phyloP scores from a whole-genome alignment of 2,329 filamentous ascomycete species.

The Beauveria medogensis region DNA sequence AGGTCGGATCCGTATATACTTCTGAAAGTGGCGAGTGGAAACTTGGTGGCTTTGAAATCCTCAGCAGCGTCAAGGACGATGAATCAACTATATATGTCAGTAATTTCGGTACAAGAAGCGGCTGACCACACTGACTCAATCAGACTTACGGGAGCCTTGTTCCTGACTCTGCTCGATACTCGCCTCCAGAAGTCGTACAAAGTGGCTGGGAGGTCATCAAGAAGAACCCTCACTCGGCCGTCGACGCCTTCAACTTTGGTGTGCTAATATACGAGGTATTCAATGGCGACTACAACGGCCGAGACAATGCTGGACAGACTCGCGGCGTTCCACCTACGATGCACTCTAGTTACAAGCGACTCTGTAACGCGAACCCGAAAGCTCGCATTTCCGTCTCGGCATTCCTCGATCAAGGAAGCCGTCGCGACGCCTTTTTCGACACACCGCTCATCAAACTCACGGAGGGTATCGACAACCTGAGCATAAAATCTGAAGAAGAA shows the following conservation, averaged over 20 bases:
- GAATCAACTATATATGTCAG: conserved; percentile 80
- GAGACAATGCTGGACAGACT: conserved; percentile 75
- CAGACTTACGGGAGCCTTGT: conserved; percentile 81
- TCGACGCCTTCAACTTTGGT: conserved; percentile 84
- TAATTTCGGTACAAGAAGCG: neutral
- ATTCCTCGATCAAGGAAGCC: conserved; percentile 83
- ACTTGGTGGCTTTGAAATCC: conserved; percentile 81
- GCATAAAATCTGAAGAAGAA: conserved; percentile 77
- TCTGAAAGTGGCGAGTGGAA: conserved; percentile 98
- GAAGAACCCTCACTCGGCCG: conserved; percentile 67
- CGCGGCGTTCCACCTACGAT: conserved; percentile 81
- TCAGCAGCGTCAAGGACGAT: conserved; percentile 94
- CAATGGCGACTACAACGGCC: conserved; percentile 70
- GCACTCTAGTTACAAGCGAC: conserved; percentile 83
- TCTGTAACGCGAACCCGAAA: conserved; percentile 85
- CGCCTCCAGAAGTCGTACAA: conserved; percentile 77
- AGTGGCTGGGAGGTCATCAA: conserved; percentile 90
- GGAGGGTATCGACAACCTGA: conserved; percentile 85
- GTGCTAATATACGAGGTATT: conserved; percentile 84
- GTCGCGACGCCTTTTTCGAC: conserved; percentile 81
- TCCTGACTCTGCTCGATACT: conserved; percentile 76
- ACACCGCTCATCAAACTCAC: conserved; percentile 87
- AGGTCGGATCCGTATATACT: conserved; percentile 81
- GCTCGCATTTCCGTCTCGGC: conserved; percentile 73
- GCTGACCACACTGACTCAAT: neutral